Evolutionary conservation across 148 eudicot species (phyloP).

Genomic region (Vaccinium myrtillus): DNA sequence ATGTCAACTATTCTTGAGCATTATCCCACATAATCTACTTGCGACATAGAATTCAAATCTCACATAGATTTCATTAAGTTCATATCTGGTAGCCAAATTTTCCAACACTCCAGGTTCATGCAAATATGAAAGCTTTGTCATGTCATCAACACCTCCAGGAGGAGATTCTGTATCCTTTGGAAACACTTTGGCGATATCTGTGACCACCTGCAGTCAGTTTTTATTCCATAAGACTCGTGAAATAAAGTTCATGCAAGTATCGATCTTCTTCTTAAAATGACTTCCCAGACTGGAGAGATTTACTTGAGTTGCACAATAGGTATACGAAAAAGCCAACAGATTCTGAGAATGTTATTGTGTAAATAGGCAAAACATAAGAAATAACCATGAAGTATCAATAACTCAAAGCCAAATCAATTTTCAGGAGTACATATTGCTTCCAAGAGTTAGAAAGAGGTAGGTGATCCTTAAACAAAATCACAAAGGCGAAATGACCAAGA

Average conservation of each 20-base stretch:
- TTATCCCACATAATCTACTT: conserved; percentile 13
- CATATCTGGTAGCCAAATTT: conserved; percentile 88
- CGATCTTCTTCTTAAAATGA: conserved; percentile 10
- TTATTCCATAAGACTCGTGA: conserved; percentile 1
- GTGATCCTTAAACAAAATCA: not conserved
- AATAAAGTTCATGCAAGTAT: not conserved
- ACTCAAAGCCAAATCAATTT: not conserved
- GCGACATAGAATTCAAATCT: conserved; percentile 21
- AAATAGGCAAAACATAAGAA: not conserved
- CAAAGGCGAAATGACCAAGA: not conserved
- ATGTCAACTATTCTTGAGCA: conserved; percentile 11
- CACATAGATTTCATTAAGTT: conserved; percentile 96
- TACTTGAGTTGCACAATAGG: conserved; percentile 9
- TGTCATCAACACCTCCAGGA: conserved; percentile 98
- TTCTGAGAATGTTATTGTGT: not conserved
- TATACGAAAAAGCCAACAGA: not conserved
- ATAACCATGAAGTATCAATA: not conserved
- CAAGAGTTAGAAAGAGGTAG: not conserved
- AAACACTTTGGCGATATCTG: conserved; percentile 71
- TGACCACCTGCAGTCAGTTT: conserved; percentile 54
- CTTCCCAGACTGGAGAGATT: conserved; percentile 1
- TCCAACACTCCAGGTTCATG: conserved; percentile 97
- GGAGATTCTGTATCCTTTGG: conserved; percentile 98
- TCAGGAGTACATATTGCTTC: not conserved
- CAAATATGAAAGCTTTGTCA: conserved; percentile 96